phyloP scores from a whole-genome alignment of 2,329 filamentous ascomycete species.

The Rhytidhysteron rufulum region DNA sequence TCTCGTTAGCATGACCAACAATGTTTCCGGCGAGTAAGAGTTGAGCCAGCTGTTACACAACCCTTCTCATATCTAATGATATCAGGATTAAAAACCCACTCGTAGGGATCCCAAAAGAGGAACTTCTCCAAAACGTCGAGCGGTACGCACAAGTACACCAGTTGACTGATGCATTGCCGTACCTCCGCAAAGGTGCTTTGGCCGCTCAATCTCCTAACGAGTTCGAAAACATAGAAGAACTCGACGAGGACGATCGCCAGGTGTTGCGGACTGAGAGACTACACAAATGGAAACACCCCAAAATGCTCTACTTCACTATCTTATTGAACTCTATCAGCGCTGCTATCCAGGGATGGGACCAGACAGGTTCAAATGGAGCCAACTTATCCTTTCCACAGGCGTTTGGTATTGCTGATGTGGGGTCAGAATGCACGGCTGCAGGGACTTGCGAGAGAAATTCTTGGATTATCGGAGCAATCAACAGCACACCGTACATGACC shows the following conservation, averaged over 20 bases:
- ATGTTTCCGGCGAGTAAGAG: constrained; percentile 30
- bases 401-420: constrained; percentile 45
- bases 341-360: constrained; percentile 62
- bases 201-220: constrained; percentile 64
- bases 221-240: constrained; percentile 57
- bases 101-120: constrained; percentile 48
- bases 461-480: constrained; percentile 24
- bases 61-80: background rate
- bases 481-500: constrained; percentile 9
- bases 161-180: constrained; percentile 52
- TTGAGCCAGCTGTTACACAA: background rate
- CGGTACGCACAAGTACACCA: constrained; percentile 56
- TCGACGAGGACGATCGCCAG: constrained; percentile 56
- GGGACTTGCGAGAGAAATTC: constrained; percentile 11
- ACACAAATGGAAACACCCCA: constrained; percentile 60
- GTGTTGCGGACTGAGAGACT: constrained; percentile 57
- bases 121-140: constrained; percentile 54
- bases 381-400: constrained; percentile 56
- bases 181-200: constrained; percentile 64
- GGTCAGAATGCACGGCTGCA: background rate
- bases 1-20: constrained; percentile 22
- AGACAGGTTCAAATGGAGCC: constrained; percentile 51
- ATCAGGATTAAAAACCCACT: constrained; percentile 52
- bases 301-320: constrained; percentile 61
- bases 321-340: constrained; percentile 63